phyloP scores from a whole-genome alignment of 73 alveolate species.

The Paramecium bursaria region DNA sequence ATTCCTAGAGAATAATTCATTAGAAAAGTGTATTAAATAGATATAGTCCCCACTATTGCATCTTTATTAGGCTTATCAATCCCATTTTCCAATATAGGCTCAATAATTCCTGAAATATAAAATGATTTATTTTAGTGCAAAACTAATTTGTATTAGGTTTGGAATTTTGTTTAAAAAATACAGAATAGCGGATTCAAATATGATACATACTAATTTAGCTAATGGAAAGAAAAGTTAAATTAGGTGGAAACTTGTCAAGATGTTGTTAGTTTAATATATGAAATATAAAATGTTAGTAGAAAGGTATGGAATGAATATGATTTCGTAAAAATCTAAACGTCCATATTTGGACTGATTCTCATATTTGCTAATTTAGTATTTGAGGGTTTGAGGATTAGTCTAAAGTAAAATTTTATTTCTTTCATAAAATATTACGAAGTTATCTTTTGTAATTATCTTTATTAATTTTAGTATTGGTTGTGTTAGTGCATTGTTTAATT shows the following conservation, averaged over 20 bases:
- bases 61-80: conserved; percentile 48
- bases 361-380: no score
- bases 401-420: no score
- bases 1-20: no score
- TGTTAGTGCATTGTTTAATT: no score
- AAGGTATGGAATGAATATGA: conserved; percentile 28
- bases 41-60: conserved; percentile 71
- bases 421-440: no score
- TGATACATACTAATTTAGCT: neutral
- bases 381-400: no score
- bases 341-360: no score
- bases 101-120: conserved; percentile 50
- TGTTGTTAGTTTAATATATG: neutral
- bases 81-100: conserved; percentile 72
- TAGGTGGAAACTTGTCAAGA: neutral
- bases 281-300: neutral
- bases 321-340: no score
- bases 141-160: neutral
- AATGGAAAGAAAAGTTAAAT: neutral
- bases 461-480: no score
- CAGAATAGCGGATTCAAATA: neutral
- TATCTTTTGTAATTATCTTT: no score
- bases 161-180: conserved; percentile 5
- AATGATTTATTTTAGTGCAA: neutral
- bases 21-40: conserved; percentile 60